phyloP scores from a whole-genome alignment of 495 filamentous ascomycete genomes.

The Hypoxylon cercidicola region DNA sequence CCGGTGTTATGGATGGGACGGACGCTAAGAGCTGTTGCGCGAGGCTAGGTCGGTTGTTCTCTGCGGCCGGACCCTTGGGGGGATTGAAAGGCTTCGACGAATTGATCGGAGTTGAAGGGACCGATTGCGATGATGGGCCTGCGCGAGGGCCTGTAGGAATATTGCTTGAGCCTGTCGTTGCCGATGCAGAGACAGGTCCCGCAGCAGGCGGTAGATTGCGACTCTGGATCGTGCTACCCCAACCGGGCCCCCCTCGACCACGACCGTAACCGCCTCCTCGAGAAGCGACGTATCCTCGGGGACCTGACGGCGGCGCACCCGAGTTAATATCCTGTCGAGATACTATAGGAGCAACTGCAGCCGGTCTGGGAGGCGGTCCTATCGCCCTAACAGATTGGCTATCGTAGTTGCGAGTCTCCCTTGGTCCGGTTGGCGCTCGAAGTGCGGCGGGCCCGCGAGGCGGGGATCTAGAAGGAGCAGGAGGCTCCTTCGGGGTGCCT shows the following conservation, averaged over 20 bases:
- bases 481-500: conserved; percentile 39
- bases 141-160: conserved; percentile 60
- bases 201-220: conserved; percentile 47
- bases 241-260: conserved; percentile 51
- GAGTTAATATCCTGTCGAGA: conserved; percentile 52
- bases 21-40: conserved; percentile 54
- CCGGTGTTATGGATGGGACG: conserved; percentile 53
- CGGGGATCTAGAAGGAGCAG: conserved; percentile 49
- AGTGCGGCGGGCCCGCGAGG: conserved; percentile 60
- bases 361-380: conserved; percentile 45
- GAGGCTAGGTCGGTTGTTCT: conserved; percentile 49
- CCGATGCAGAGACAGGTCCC: conserved; percentile 47
- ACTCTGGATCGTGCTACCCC: conserved; percentile 48
- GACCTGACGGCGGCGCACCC: conserved; percentile 56
- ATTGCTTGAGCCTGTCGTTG: conserved; percentile 42
- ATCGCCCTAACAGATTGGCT: conserved; percentile 47
- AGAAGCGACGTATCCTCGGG: conserved; percentile 56
- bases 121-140: conserved; percentile 36
- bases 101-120: conserved; percentile 40
- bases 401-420: conserved; percentile 51
- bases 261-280: conserved; percentile 49
- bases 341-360: conserved; percentile 42
- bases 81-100: conserved; percentile 60
- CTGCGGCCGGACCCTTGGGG: conserved; percentile 58
- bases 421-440: conserved; percentile 57